Conservation (phyloP, 2,329 filamentous ascomycete genomes). For the Sporothrix luriei region DNA sequence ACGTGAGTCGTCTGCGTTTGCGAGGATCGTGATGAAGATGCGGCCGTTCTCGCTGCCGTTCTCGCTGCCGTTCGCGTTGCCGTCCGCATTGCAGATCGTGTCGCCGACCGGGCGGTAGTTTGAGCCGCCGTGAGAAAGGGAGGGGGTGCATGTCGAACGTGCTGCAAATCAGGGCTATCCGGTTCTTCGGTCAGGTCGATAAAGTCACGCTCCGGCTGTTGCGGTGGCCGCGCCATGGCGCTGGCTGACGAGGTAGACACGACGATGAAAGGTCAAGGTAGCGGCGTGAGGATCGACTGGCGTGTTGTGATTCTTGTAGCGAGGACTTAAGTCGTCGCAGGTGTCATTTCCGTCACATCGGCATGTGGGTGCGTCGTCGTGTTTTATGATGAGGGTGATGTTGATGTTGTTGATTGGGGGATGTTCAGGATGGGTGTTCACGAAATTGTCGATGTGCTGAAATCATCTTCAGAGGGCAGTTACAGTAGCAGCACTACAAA, state of each 20-base stretch:
- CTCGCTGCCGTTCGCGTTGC: background rate
- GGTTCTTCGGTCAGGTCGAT: constrained; percentile 57
- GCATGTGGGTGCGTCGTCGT: too few relatives aligned
- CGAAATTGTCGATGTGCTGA: too few relatives aligned
- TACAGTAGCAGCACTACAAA: constrained; percentile 1
- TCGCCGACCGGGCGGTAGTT: background rate
- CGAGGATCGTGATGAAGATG: background rate
- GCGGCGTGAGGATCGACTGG: background rate
- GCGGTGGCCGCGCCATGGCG: background rate
- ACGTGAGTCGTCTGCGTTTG: background rate
- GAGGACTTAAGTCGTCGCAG: background rate
- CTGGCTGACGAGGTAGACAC: background rate
- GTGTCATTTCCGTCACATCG: background rate
- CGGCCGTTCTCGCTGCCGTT: background rate
- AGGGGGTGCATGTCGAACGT: background rate
- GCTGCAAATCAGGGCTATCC: constrained; percentile 47
- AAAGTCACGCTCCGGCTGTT: constrained; percentile 35
- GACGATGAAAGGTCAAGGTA: too few relatives aligned
- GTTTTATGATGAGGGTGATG: too few relatives aligned
- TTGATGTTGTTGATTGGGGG: background rate
- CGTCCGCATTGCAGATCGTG: background rate
- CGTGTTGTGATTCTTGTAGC: too few relatives aligned
- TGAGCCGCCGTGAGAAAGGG: background rate
- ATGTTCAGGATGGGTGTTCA: background rate
- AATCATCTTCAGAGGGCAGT: too few relatives aligned